Percentiles rank a stretch among this genome's conserved stretches.
Conservation (phyloP, 73 alveolate genomes). For the Paramecium primaurelia region DNA sequence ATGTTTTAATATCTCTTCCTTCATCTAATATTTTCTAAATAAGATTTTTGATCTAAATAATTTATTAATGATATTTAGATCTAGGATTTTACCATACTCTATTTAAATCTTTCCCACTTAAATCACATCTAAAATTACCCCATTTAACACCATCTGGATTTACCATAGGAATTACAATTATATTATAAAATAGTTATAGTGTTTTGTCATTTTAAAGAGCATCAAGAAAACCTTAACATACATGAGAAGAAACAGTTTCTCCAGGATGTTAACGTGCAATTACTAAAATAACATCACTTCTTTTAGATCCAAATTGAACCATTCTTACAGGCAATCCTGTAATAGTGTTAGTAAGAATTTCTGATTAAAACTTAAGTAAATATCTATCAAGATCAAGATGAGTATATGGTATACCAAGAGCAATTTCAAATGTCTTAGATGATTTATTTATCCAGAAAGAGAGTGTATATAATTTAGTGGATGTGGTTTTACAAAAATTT, state of each 20-base stretch:
- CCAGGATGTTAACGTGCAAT: constrained; percentile 66
- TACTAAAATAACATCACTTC: constrained; percentile 47
- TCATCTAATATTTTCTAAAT: constrained; percentile 65
- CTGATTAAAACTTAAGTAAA: background rate
- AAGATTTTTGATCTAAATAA: constrained; percentile 71
- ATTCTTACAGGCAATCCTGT: background rate
- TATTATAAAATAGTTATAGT: background rate
- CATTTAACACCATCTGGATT: constrained; percentile 95
- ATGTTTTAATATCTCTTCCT: constrained; percentile 75
- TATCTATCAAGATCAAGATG: background rate
- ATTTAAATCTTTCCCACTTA: constrained; percentile 90
- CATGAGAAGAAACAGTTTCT: constrained; percentile 61
- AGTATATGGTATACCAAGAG: constrained; percentile 26
- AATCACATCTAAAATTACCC: constrained; percentile 87
- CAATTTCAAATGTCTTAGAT: background rate
- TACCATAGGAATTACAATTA: constrained; percentile 82
- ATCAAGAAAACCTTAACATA: constrained; percentile 51
- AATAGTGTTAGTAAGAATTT: background rate
- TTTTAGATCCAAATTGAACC: background rate
- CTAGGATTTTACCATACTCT: constrained; percentile 88
- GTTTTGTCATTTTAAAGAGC: constrained; percentile 3
- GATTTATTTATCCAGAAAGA: background rate
- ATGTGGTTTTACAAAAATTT: background rate
- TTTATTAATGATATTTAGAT: constrained; percentile 75
- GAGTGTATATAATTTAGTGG: background rate